These are phyloP conservation scores for Talaromyces sp. DNA, from an alignment of 2,329 filamentous ascomycete species.

Conservation along the genomic window DNA sequence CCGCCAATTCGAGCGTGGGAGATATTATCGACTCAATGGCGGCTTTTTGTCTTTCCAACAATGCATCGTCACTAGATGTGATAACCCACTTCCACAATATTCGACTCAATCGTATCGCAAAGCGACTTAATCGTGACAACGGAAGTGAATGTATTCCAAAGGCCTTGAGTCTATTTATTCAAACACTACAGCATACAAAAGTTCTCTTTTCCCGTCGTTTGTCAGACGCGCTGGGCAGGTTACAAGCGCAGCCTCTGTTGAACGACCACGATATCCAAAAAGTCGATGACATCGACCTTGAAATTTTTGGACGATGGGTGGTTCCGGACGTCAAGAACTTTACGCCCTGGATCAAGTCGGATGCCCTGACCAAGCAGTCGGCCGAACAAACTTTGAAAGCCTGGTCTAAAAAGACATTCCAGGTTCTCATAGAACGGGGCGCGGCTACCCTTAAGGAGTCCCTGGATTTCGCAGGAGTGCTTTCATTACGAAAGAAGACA, in stretches of 20 bases:
- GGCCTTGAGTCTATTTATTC: constrained; percentile 68
- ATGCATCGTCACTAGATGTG: constrained; percentile 73
- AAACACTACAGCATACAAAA: constrained; percentile 74
- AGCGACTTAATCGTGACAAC: constrained; percentile 54
- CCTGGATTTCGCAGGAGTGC: constrained; percentile 62
- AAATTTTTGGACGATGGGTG: constrained; percentile 75
- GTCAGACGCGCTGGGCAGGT: constrained; percentile 61
- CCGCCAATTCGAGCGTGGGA: constrained; percentile 41
- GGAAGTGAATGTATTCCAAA: constrained; percentile 56
- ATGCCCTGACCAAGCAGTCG: constrained; percentile 63
- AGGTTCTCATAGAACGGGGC: constrained; percentile 58
- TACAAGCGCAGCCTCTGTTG: constrained; percentile 69
- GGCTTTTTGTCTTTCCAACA: constrained; percentile 78
- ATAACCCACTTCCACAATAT: constrained; percentile 73
- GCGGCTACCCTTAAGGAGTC: constrained; percentile 22
- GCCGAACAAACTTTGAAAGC: constrained; percentile 57
- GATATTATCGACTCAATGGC: constrained; percentile 68
- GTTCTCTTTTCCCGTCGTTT: constrained; percentile 69
- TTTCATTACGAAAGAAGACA: constrained; percentile 65
- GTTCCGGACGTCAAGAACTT: constrained; percentile 78
- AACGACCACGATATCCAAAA: constrained; percentile 64
- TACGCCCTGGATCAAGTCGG: constrained; percentile 80
- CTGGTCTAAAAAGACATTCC: constrained; percentile 62
- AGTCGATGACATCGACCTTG: constrained; percentile 69
- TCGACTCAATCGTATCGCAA: constrained; percentile 64